Evolutionary conservation across 345 rosid genomes (phyloP).

Genomic region (Balakata baccata): DNA sequence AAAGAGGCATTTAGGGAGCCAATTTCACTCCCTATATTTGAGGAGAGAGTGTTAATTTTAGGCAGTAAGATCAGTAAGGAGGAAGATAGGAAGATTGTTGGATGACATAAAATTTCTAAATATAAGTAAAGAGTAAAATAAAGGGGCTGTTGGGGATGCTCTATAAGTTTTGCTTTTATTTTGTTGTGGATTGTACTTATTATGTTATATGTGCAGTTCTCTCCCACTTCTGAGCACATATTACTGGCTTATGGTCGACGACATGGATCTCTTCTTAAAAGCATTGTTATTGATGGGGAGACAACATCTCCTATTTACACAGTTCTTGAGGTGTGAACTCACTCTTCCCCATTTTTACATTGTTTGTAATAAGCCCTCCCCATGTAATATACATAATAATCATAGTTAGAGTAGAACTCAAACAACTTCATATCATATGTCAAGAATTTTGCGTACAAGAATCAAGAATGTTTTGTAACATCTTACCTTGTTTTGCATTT

Average conservation of each 20-base stretch:
- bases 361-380: not conserved
- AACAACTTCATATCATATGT: not conserved
- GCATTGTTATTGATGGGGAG: conserved; percentile 84
- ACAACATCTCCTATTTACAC: conserved; percentile 78
- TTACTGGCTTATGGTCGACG: conserved; percentile 96
- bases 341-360: not conserved
- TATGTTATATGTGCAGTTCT: conserved; percentile 61
- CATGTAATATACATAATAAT: not conserved
- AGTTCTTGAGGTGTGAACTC: conserved; percentile 70
- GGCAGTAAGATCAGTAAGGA: too few relatives aligned
- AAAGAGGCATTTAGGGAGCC: too few relatives aligned
- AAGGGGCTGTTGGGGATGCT: too few relatives aligned
- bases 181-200: conserved; percentile 10
- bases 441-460: not conserved
- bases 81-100: too few relatives aligned
- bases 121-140: too few relatives aligned
- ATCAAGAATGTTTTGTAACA: not conserved
- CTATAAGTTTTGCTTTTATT: not conserved
- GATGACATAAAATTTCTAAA: too few relatives aligned
- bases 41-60: too few relatives aligned
- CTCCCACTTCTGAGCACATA: conserved; percentile 93
- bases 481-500: not conserved
- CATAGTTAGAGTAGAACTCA: not conserved
- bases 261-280: conserved; percentile 83
- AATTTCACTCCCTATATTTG: too few relatives aligned